Conservation (phyloP, 2,329 filamentous ascomycete species). For the Claviceps monticola region DNA sequence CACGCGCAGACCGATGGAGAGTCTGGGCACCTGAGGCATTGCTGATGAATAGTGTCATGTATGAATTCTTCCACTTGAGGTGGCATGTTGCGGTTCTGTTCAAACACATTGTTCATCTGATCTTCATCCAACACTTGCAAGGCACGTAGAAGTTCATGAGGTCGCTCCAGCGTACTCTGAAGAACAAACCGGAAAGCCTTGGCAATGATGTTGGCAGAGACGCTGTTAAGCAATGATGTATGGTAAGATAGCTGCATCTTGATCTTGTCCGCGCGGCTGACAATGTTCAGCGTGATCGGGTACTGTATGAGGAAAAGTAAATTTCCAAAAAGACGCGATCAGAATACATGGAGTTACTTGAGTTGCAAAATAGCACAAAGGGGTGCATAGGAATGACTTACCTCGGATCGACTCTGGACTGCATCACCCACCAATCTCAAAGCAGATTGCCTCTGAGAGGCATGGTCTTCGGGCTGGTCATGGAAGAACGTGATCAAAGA, state of each 20-base stretch:
- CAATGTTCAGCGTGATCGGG: not conserved
- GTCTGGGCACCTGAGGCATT: not conserved
- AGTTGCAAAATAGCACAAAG: too few relatives aligned
- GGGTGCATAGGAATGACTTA: not conserved
- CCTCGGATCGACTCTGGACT: not conserved
- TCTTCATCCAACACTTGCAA: not conserved
- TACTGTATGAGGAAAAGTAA: not conserved
- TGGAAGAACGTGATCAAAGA: conserved; percentile 16
- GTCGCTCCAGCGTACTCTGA: not conserved
- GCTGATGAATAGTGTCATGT: not conserved
- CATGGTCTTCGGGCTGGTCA: conserved; percentile 6
- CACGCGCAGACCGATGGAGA: not conserved
- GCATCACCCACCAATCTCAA: not conserved
- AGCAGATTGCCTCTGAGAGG: not conserved
- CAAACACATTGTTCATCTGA: not conserved
- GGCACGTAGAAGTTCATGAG: not conserved
- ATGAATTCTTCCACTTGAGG: not conserved
- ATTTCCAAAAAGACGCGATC: too few relatives aligned
- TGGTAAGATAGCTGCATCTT: not conserved
- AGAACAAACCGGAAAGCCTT: not conserved
- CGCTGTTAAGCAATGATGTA: not conserved
- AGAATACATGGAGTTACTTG: too few relatives aligned
- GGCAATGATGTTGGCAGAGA: not conserved
- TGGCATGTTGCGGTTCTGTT: not conserved
- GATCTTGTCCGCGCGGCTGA: not conserved